Conservation (phyloP, 2,329 filamentous ascomycete species). For the Cladosporium sp. region DNA sequence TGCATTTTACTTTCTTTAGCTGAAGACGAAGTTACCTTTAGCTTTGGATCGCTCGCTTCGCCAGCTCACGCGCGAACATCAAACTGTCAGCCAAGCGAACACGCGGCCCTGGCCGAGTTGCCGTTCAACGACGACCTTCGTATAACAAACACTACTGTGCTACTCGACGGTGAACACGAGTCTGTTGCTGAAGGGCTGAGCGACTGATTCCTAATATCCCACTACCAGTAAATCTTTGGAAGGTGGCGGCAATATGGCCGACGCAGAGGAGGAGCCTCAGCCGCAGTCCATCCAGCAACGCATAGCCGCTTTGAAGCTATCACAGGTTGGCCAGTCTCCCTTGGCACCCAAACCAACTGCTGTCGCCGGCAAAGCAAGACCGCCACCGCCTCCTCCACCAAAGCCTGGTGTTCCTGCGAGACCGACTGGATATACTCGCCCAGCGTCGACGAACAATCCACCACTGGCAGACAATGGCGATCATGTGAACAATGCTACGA, state of each 20-base stretch:
- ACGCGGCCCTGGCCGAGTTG: not conserved
- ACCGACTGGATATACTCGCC: conserved; percentile 30
- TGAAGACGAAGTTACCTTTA: not conserved
- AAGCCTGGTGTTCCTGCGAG: conserved; percentile 30
- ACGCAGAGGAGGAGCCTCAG: conserved; percentile 25
- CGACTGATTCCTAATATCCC: not conserved
- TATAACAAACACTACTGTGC: not conserved
- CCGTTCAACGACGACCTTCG: not conserved
- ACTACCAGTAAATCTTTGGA: not conserved
- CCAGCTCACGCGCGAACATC: not conserved
- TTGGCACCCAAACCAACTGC: conserved; percentile 4
- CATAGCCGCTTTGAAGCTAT: conserved; percentile 50
- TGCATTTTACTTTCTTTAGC: not conserved
- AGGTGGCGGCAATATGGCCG: conserved; percentile 24
- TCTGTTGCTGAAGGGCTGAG: not conserved
- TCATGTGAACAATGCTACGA: conserved; percentile 34
- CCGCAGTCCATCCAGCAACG: conserved; percentile 45
- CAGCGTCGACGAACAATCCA: conserved; percentile 43
- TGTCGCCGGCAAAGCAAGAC: conserved; percentile 36
- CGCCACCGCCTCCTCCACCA: conserved; percentile 39
- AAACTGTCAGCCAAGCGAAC: not conserved
- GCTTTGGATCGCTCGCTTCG: not conserved
- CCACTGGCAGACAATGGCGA: conserved; percentile 39
- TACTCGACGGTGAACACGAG: not conserved
- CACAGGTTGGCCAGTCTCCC: conserved; percentile 40